Conservation (phyloP, 169 alveolate genomes). For the Amoebophrya sp. region DNA sequence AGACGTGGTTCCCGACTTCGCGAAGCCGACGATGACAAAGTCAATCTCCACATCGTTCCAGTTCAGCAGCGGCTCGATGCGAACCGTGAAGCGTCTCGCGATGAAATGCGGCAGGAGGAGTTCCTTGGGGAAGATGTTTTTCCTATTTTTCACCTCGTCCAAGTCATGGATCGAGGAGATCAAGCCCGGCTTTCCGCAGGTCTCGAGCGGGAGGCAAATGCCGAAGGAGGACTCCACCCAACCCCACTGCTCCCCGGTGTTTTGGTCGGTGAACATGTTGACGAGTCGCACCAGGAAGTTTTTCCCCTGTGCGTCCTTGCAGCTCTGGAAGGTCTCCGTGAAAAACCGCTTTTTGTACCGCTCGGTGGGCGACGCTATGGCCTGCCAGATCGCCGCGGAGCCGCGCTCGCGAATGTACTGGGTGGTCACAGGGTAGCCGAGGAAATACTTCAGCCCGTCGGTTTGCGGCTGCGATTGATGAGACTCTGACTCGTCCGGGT, state of each 20-base stretch:
- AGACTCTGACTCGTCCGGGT: no score
- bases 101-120: not conserved
- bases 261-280: not conserved
- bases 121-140: not conserved
- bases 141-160: no score
- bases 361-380: not conserved
- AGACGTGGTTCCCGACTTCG: not conserved
- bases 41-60: not conserved
- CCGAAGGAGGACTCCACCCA: not conserved
- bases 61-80: not conserved
- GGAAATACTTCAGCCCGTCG: not conserved
- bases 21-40: slow-evolving; percentile 2
- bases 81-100: not conserved
- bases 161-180: no score
- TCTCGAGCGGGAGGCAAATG: not conserved
- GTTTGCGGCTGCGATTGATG: no score
- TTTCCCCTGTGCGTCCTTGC: not conserved
- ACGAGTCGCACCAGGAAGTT: not conserved
- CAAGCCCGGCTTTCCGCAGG: not conserved
- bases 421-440: not conserved
- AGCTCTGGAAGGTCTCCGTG: not conserved
- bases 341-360: not conserved
- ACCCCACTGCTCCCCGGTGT: not conserved
- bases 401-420: slow-evolving; percentile 9
- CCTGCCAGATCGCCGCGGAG: not conserved